Evolutionary conservation across 352 stramenopile species (phyloP).

Genomic region (Aphanomyces euteiches): DNA sequence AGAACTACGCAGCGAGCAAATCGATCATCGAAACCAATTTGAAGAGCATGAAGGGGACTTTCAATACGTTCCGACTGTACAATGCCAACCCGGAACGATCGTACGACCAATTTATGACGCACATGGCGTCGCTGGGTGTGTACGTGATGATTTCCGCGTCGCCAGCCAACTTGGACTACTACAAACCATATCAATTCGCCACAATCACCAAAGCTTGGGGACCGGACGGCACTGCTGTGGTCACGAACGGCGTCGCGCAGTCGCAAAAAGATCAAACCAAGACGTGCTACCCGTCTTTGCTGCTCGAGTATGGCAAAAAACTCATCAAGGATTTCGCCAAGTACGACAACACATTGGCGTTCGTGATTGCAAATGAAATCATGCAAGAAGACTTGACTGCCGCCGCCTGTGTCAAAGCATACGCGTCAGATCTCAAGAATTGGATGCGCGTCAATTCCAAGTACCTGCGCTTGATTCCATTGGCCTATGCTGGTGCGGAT

Average conservation of each 20-base stretch:
- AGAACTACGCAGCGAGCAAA: conserved; percentile 83
- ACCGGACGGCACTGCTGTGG: conserved; percentile 40
- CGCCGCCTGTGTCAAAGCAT: conserved; percentile 77
- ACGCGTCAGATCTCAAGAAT: conserved; percentile 79
- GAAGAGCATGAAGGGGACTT: conserved; percentile 50
- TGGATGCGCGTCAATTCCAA: conserved; percentile 86
- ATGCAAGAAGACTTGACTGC: conserved; percentile 76
- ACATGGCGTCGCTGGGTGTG: conserved; percentile 72
- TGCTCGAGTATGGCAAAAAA: conserved; percentile 85
- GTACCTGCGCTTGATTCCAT: conserved; percentile 68
- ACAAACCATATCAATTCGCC: conserved; percentile 77
- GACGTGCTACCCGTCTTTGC: conserved; percentile 77
- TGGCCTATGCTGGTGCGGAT: conserved; percentile 77
- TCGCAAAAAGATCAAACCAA: conserved; percentile 58
- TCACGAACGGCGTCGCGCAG: conserved; percentile 37
- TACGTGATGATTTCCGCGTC: conserved; percentile 81
- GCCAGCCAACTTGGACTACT: conserved; percentile 81
- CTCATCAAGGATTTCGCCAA: conserved; percentile 85
- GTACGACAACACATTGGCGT: conserved; percentile 81
- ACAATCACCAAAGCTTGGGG: conserved; percentile 68
- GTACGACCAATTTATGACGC: conserved; percentile 81
- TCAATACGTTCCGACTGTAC: conserved; percentile 84
- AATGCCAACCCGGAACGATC: conserved; percentile 80
- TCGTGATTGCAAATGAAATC: conserved; percentile 86
- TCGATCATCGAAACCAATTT: conserved; percentile 59